These are phyloP conservation scores for Suillus fuscotomentosus DNA, from an alignment of 768 basidiomycete species.

Conservation along the genomic window DNA sequence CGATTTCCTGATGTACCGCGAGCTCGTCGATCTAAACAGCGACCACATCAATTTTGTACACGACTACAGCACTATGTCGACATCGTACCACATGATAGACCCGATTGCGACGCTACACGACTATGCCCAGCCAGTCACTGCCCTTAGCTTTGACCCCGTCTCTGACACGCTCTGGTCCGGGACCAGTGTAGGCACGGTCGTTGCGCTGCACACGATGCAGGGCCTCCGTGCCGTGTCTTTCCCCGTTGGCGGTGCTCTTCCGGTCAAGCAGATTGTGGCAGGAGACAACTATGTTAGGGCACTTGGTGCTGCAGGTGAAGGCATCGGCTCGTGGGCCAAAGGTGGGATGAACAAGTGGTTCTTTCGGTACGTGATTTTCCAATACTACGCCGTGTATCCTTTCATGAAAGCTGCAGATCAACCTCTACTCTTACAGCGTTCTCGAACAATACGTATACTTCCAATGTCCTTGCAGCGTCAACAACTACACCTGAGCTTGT, in stretches of 20 bases:
- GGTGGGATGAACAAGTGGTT: constrained; percentile 87
- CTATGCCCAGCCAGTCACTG: constrained; percentile 54
- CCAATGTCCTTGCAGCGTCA: constrained; percentile 59
- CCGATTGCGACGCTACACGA: constrained; percentile 16
- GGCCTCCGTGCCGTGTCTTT: constrained; percentile 72
- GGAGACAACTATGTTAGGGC: constrained; percentile 82
- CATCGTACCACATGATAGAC: constrained; percentile 18
- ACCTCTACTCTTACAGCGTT: constrained; percentile 36
- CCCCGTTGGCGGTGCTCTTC: constrained; percentile 63
- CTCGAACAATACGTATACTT: constrained; percentile 49
- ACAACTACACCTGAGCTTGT: constrained; percentile 59
- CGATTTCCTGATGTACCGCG: too few relatives aligned
- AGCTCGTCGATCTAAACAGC: neutral
- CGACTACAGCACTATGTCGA: constrained; percentile 11
- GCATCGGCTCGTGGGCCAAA: constrained; percentile 79
- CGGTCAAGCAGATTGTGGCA: constrained; percentile 71
- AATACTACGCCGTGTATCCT: constrained; percentile 24
- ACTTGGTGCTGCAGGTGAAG: constrained; percentile 53
- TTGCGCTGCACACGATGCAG: constrained; percentile 62
- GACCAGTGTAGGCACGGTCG: constrained; percentile 64
- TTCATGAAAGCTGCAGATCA: constrained; percentile 33
- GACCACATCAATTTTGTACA: neutral
- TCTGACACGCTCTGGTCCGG: constrained; percentile 92
- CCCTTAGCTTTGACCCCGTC: constrained; percentile 86
- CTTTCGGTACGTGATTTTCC: constrained; percentile 49